phyloP scores from a whole-genome alignment of 2,329 filamentous ascomycete genomes.

The Ilyonectria robusta region DNA sequence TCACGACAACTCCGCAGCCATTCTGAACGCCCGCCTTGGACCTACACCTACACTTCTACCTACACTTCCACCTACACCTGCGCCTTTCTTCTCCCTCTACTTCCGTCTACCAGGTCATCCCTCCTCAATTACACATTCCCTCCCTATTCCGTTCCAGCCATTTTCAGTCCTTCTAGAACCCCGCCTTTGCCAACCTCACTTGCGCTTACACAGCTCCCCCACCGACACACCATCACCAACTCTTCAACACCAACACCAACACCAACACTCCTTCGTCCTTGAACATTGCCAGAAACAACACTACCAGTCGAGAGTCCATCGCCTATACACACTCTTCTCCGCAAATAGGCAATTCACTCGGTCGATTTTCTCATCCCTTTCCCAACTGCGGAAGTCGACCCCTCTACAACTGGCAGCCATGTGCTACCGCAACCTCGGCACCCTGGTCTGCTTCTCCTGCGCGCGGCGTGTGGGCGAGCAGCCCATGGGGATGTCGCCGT shows the following conservation, averaged over 20 bases:
- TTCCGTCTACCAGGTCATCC: not conserved
- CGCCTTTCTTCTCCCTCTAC: not conserved
- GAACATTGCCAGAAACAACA: not conserved
- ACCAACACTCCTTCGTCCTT: not conserved
- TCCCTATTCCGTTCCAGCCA: not conserved
- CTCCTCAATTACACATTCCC: not conserved
- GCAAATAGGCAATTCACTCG: not conserved
- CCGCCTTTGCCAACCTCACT: conserved; percentile 4
- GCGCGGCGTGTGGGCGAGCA: conserved; percentile 44
- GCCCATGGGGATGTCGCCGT: conserved; percentile 42
- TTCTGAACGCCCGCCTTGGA: not conserved
- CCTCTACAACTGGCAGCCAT: conserved; percentile 22
- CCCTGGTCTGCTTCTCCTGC: conserved; percentile 42
- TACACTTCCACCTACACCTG: not conserved
- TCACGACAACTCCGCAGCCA: conserved; percentile 8
- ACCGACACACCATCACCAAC: not conserved
- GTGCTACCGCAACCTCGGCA: conserved; percentile 46
- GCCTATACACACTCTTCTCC: not conserved
- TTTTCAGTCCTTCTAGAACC: conserved; percentile 3
- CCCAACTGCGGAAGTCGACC: not conserved
- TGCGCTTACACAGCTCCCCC: conserved; percentile 24
- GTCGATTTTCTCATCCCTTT: not conserved
- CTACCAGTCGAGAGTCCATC: not conserved
- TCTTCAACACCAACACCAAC: not conserved
- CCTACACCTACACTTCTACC: not conserved